Conservation (phyloP, 805 yeast genomes). For the Saccharomycopsis malanga region DNA sequence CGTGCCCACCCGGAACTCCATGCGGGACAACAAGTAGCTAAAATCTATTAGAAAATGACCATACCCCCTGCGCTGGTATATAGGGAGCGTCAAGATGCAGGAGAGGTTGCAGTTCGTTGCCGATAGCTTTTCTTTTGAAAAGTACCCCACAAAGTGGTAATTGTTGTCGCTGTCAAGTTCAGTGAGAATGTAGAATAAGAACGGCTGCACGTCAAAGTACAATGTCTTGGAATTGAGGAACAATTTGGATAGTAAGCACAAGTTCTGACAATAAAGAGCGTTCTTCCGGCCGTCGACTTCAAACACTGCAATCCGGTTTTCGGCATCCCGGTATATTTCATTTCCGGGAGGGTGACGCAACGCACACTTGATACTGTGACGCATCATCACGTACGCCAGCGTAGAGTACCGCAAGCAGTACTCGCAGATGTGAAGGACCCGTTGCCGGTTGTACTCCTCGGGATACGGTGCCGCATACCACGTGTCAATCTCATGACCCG, state of each 20-base stretch:
- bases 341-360: slow-evolving; percentile 79
- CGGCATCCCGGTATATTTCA: slow-evolving; percentile 76
- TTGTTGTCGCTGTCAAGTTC: slow-evolving; percentile 44
- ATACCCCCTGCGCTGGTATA: slow-evolving; percentile 79
- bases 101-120: slow-evolving; percentile 76
- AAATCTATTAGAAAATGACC: slow-evolving; percentile 86
- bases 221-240: slow-evolving; percentile 87
- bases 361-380: slow-evolving; percentile 75
- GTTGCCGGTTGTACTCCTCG: slow-evolving; percentile 62
- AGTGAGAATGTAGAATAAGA: slow-evolving; percentile 78
- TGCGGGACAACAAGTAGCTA: slow-evolving; percentile 69
- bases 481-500: slow-evolving; percentile 69
- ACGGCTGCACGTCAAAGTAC: slow-evolving; percentile 94
- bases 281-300: slow-evolving; percentile 90
- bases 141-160: slow-evolving; percentile 88
- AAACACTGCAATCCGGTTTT: slow-evolving; percentile 60
- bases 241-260: slow-evolving; percentile 82
- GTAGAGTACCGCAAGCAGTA: slow-evolving; percentile 75
- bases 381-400: slow-evolving; percentile 53
- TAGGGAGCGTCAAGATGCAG: slow-evolving; percentile 86
- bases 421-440: slow-evolving; percentile 70
- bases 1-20: slow-evolving; percentile 77
- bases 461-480: slow-evolving; percentile 96
- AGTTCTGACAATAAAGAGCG: slow-evolving; percentile 76
- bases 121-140: slow-evolving; percentile 76